Base-by-base conservation (phyloP, 176 grass and related monocot genomes). In the Aegilops umbellulata region DNA sequence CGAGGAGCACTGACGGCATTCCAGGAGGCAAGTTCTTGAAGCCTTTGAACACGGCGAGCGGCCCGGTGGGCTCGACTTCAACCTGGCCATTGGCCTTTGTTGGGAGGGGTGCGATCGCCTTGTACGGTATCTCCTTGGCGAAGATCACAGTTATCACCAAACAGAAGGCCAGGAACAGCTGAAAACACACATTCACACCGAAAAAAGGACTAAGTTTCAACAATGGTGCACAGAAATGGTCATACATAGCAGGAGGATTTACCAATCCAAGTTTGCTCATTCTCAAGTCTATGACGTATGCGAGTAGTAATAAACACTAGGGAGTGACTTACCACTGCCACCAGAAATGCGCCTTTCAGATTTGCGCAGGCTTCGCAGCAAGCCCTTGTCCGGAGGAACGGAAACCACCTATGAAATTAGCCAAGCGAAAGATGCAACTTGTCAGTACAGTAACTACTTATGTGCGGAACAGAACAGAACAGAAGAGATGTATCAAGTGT, bases 351-450 rank as follows among this genome's bases (percentile, higher is more conserved):
- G 30, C 90, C 93, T 84, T 95, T 95, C 82, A 98, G 76, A 84
- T 98, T 95, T 61, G 97, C 92, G 77, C 97, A 95, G 67, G 90
- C 84, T 87, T 98, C 92, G 44, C 94, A 98, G 2, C 94, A 98
- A 58, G 93, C 88, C 60, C 62, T 92, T 57, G 97, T 94, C 76
- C 72, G 64, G 36, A 98, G 92, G 86, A 98, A 95, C 9, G 93
- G 94, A 89, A 98, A 91, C 94, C 94, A 98, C 86, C 94, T 98
- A 53, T 5, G 16, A 57, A 55, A 78, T 63, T 27, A 27, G 11
- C 4, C 41, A 82, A 47, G 82, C 49, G 10, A 42, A 71, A 44
- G 38, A 62, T 69, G 24, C 10, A 25, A 29, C 7, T 17, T 69
- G 41, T 81, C 17, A 84, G 17, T 22, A 76, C 0, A 11, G 10